These are phyloP conservation scores for Alternaria arborescens DNA, from an alignment of 2,329 filamentous ascomycete genomes.

Conservation along the genomic window DNA sequence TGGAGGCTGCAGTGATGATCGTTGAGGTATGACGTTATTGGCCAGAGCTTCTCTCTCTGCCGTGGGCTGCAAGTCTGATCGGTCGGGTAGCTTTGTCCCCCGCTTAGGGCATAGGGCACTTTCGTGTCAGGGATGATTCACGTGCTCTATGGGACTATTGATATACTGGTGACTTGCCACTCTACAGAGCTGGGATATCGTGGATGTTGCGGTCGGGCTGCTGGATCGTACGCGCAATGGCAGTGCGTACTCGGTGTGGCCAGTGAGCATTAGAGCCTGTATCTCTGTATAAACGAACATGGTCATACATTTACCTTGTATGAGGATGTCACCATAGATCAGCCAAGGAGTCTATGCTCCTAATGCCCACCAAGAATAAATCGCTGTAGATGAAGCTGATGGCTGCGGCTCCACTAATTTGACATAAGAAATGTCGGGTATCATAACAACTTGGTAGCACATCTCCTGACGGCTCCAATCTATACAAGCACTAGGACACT, in stretches of 20 bases:
- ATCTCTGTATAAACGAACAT: not conserved
- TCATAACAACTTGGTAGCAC: conserved; percentile 5
- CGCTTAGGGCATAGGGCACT: not conserved
- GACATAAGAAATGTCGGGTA: conserved; percentile 19
- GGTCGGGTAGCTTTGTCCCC: conserved; percentile 3
- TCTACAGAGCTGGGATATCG: not conserved
- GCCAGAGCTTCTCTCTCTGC: conserved; percentile 13
- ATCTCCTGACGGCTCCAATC: not conserved
- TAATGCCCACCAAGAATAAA: not conserved
- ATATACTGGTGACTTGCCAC: not conserved
- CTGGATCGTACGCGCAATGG: not conserved
- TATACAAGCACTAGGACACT: not conserved
- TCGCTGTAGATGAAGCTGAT: not conserved
- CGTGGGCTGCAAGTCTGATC: not conserved
- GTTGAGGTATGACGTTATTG: conserved; percentile 14
- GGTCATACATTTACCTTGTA: not conserved
- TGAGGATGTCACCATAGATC: not conserved
- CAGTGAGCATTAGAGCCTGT: not conserved
- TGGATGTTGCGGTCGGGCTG: not conserved
- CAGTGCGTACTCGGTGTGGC: not conserved
- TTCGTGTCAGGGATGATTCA: not conserved
- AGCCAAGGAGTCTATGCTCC: not conserved
- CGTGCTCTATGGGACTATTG: not conserved
- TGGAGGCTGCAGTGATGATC: conserved; percentile 5
- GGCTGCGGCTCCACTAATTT: conserved; percentile 3